Conservation (phyloP, 441 rosid species). For the Gossypium davidsonii region DNA sequence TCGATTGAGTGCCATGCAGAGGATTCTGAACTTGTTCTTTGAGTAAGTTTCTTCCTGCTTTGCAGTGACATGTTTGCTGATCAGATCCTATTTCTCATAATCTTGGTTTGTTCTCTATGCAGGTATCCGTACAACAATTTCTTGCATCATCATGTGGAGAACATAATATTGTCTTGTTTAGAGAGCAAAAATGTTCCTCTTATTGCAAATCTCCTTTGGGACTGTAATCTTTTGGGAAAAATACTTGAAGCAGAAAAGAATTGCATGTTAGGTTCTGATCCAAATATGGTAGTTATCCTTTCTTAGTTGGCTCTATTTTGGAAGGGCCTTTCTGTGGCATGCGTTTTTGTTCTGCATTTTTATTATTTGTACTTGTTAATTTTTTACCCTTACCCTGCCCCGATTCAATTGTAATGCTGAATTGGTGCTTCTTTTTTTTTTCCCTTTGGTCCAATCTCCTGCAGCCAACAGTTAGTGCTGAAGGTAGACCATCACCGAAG, state of each 20-base stretch:
- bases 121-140: slow-evolving; percentile 95
- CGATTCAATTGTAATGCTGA: background rate
- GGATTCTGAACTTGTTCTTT: slow-evolving; percentile 67
- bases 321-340: slow-evolving; percentile 3
- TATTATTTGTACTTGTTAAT: background rate
- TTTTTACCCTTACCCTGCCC: too few relatives aligned
- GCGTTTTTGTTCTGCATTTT: background rate
- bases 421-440: slow-evolving; percentile 2
- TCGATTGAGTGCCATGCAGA: slow-evolving; percentile 60
- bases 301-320: background rate
- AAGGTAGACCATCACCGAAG: slow-evolving; percentile 58
- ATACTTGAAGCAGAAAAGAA: slow-evolving; percentile 73
- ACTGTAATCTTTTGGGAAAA: slow-evolving; percentile 69
- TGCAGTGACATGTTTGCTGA: background rate
- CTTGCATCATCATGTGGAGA: slow-evolving; percentile 92
- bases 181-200: slow-evolving; percentile 67
- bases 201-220: slow-evolving; percentile 60
- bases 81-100: slow-evolving; percentile 24
- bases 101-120: slow-evolving; percentile 24
- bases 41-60: slow-evolving; percentile 45
- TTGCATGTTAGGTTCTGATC: slow-evolving; percentile 38
- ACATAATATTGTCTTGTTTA: slow-evolving; percentile 67
- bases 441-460: slow-evolving; percentile 18
- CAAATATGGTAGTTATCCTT: slow-evolving; percentile 44
- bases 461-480: slow-evolving; percentile 79